These are phyloP conservation scores for Hibiscus tridactylites DNA, from an alignment of 345 rosid genomes.

Conservation along the genomic window DNA sequence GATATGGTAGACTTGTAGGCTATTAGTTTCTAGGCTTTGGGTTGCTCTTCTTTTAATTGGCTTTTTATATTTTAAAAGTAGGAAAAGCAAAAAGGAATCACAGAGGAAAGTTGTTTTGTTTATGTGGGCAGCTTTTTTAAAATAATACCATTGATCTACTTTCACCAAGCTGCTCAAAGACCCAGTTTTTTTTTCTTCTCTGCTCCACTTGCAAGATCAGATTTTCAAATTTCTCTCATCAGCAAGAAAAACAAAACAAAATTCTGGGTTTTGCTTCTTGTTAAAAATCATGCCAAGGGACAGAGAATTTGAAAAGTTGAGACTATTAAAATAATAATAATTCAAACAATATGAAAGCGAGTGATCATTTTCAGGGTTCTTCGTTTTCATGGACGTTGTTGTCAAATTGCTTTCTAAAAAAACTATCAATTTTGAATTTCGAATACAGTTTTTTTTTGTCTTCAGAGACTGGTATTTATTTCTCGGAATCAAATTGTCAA, in stretches of 20 bases:
- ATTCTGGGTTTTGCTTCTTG: not conserved
- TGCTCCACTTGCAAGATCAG: not conserved
- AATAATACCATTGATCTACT: not conserved
- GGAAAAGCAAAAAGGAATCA: constrained; percentile 7
- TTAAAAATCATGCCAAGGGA: not conserved
- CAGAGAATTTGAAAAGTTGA: not conserved
- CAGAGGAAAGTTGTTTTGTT: constrained; percentile 10
- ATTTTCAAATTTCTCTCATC: not conserved
- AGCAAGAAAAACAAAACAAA: not conserved
- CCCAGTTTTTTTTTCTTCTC: not conserved
- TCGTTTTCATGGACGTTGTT: not conserved
- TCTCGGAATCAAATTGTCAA: no score
- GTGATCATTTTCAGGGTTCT: not conserved
- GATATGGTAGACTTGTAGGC: not conserved
- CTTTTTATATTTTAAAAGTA: not conserved
- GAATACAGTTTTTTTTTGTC: not conserved
- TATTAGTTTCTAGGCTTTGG: constrained; percentile 1
- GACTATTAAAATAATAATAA: not conserved
- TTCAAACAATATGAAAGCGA: not conserved
- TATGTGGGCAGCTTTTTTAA: constrained; percentile 5
- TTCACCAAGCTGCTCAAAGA: not conserved
- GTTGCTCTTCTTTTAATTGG: constrained; percentile 1
- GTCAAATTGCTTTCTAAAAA: not conserved
- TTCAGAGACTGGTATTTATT: no score
- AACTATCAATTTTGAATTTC: no score